Evolutionary conservation across 208 protist species (phyloP).

Genomic region (Blechomonas ayalai): DNA sequence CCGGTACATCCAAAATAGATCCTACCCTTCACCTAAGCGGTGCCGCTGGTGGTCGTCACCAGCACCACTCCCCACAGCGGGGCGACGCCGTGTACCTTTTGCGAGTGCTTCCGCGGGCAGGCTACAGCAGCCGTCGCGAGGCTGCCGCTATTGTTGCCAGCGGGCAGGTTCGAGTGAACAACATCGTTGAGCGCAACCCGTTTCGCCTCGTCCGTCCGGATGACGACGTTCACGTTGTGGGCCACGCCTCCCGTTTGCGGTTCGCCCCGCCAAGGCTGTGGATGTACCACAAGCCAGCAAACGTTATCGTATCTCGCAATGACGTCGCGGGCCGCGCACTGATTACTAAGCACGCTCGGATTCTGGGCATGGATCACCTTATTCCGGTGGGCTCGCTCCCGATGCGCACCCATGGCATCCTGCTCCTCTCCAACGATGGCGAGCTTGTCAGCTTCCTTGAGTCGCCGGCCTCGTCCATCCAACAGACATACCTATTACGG

Average conservation of each 20-base stretch:
- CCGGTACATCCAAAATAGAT: conserved; percentile 12
- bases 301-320: conserved; percentile 80
- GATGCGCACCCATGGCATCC: conserved; percentile 71
- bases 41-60: too few species aligned
- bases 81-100: conserved; percentile 57
- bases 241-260: conserved; percentile 62
- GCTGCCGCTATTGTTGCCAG: conserved; percentile 60
- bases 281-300: conserved; percentile 87
- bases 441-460: conserved; percentile 79
- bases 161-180: conserved; percentile 79
- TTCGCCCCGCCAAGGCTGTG: conserved; percentile 76
- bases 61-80: too few species aligned
- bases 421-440: conserved; percentile 87
- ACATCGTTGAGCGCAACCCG: conserved; percentile 78
- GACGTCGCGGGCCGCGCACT: conserved; percentile 64
- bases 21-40: too few species aligned
- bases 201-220: conserved; percentile 67
- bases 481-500: conserved; percentile 81
- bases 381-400: conserved; percentile 82
- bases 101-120: conserved; percentile 64
- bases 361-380: conserved; percentile 84
- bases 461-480: conserved; percentile 66
- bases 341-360: conserved; percentile 72
- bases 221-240: conserved; percentile 68
- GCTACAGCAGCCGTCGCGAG: conserved; percentile 78